Base-by-base conservation (phyloP, 1,139 yeast species). In the Protomyces gravidus region DNA sequence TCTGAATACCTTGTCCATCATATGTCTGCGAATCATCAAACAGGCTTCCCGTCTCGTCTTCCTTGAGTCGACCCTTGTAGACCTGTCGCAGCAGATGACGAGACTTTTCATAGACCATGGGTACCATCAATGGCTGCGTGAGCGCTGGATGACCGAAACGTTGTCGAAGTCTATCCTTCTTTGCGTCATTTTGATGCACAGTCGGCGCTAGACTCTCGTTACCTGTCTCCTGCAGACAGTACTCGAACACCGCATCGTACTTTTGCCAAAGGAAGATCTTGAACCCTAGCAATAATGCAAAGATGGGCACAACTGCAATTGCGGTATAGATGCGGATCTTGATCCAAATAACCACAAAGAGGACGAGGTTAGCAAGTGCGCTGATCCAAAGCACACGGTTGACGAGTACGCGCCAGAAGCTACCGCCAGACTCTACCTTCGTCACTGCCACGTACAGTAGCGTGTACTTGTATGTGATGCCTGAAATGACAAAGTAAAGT, bases 341-440 rank as follows among this genome's bases (percentile, higher is more conserved):
- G 28, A 70, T 72, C 75, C 77, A 74, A 1, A 74, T 70, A 2
- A 75, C 72, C 15, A 71, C 69, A 42, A 75, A 64, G 55, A 74
- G 65, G 49, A 73, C 69, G 32, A 73, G 60, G 59, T 74, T 72
- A 15, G 77, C 76, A 51, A 75, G 67, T 1, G 63, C 70, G 1
- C 69, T 63, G 2, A 75, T 72, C 63, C 74, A 72, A 7, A 74
- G 60, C 45, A 72, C 46, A 32, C 73, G 67, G 61, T 75, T 72
- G 65, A 69, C 67, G 19, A 73, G 63, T 42, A 71, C 63, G 0
- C 76, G 75, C 78, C 78, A 75, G 64, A 65, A 73, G 50, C 65
- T 59, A 1, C 77, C 78, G 45, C 73, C 73, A 25, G 75, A 68
- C 64, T 75, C 77, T 27, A 70, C 71, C 62, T 73, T 73, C 17